Percentiles rank a stretch among this genome's conserved stretches.
phyloP scores from a whole-genome alignment of 2,329 filamentous ascomycete species.

The Waltergamsia citrina region DNA sequence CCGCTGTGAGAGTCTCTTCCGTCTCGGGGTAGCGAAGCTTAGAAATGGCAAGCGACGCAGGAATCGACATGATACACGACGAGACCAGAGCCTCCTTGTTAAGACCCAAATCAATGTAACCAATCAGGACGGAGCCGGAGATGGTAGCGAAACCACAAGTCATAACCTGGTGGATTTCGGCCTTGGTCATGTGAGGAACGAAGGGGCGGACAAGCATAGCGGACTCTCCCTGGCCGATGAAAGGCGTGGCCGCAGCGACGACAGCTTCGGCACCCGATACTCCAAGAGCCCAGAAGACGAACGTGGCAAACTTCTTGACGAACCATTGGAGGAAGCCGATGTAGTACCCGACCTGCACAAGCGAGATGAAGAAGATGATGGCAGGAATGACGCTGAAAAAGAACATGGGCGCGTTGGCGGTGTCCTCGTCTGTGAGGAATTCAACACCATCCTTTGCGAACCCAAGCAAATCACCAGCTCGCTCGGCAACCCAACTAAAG shows the following conservation, averaged over 20 bases:
- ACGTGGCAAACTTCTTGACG: conserved; percentile 73
- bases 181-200: conserved; percentile 73
- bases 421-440: conserved; percentile 49
- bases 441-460: conserved; percentile 64
- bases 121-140: conserved; percentile 76
- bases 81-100: conserved; percentile 81
- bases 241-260: conserved; percentile 84
- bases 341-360: conserved; percentile 84
- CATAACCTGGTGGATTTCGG: conserved; percentile 89
- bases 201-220: conserved; percentile 88
- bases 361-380: conserved; percentile 91
- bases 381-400: conserved; percentile 73
- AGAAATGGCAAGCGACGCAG: conserved; percentile 78
- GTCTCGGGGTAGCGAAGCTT: conserved; percentile 86
- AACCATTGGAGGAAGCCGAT: conserved; percentile 81
- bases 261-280: conserved; percentile 91
- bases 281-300: conserved; percentile 84
- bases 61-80: conserved; percentile 92
- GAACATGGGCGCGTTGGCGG: conserved; percentile 52
- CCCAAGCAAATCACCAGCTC: conserved; percentile 64
- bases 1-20: conserved; percentile 77
- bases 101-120: conserved; percentile 76
- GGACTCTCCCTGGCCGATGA: conserved; percentile 90
- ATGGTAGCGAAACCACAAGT: conserved; percentile 89
- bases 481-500: conserved; percentile 75